A percentile compares a stretch with the other conserved stretches of the same genome.
These are phyloP conservation scores for Ettlia oleoabundans DNA, from an alignment of 139 green algal species.

Conservation along the genomic window DNA sequence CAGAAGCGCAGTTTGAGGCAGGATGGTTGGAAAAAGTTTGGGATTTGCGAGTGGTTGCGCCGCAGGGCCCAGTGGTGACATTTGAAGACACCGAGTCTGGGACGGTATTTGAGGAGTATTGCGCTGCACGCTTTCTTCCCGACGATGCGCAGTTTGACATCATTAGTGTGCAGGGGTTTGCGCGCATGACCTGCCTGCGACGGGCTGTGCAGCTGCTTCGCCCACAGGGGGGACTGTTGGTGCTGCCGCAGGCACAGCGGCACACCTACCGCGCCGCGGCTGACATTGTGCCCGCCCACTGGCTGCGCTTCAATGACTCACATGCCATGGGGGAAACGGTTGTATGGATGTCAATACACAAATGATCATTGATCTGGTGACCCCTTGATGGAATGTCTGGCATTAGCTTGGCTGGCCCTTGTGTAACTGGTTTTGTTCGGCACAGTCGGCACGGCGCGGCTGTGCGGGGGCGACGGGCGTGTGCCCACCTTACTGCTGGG, in stretches of 20 bases:
- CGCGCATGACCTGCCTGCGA: constrained; percentile 24
- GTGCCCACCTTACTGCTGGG: too few relatives aligned
- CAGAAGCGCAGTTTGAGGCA: constrained; percentile 10
- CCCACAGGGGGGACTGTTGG: constrained; percentile 27
- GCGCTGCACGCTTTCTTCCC: background rate
- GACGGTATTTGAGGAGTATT: background rate
- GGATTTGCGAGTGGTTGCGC: constrained; percentile 4
- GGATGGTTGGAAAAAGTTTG: background rate
- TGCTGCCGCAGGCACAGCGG: constrained; percentile 31
- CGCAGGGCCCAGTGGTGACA: background rate
- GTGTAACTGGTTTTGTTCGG: too few relatives aligned
- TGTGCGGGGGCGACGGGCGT: too few relatives aligned
- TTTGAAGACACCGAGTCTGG: constrained; percentile 9
- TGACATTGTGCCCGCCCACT: constrained; percentile 17
- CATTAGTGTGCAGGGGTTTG: constrained; percentile 21
- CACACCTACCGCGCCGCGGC: background rate
- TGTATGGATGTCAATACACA: constrained; percentile 23
- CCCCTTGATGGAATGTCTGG: too few relatives aligned
- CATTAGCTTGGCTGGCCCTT: too few relatives aligned
- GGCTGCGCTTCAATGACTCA: constrained; percentile 6
- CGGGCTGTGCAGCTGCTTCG: constrained; percentile 18
- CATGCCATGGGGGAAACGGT: constrained; percentile 16
- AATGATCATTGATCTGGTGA: background rate
- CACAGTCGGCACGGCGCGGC: too few relatives aligned
- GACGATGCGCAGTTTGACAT: background rate